These are phyloP conservation scores for sunflower (Helianthus annuus) DNA, from an alignment of 129 eudicot species.

Conservation along the genomic window DNA sequence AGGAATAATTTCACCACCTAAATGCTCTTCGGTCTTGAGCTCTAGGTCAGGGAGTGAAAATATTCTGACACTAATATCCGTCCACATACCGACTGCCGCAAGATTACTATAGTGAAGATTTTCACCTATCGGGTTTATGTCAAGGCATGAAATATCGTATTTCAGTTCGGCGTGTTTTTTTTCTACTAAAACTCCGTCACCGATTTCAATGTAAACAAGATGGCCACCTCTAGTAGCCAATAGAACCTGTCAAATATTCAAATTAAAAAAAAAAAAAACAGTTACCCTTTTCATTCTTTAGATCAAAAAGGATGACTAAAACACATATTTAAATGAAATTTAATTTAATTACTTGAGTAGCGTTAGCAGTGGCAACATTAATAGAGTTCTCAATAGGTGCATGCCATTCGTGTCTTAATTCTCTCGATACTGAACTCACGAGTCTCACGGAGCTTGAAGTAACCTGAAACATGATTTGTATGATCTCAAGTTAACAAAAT, in stretches of 20 bases:
- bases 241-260: slow-evolving; percentile 50
- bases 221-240: slow-evolving; percentile 97
- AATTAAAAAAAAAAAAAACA: background rate
- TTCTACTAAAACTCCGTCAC: slow-evolving; percentile 77
- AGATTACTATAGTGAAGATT: slow-evolving; percentile 69
- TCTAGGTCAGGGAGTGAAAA: slow-evolving; percentile 89
- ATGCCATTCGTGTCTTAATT: slow-evolving; percentile 76
- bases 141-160: slow-evolving; percentile 92
- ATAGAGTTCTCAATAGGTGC: slow-evolving; percentile 79
- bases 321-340: background rate
- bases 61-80: slow-evolving; percentile 81
- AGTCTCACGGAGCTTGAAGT: slow-evolving; percentile 85
- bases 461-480: slow-evolving; percentile 49
- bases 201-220: slow-evolving; percentile 89
- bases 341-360: slow-evolving; percentile 61
- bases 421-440: slow-evolving; percentile 80
- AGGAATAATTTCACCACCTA: slow-evolving; percentile 97
- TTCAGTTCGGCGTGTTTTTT: slow-evolving; percentile 66
- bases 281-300: background rate
- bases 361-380: slow-evolving; percentile 95
- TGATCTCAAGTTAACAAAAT: slow-evolving; percentile 13
- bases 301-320: background rate
- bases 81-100: slow-evolving; percentile 99
- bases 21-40: slow-evolving; percentile 68
- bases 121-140: slow-evolving; percentile 89